Base-by-base conservation (phyloP, 208 protist species). In the Trichomonas vaginalis region DNA sequence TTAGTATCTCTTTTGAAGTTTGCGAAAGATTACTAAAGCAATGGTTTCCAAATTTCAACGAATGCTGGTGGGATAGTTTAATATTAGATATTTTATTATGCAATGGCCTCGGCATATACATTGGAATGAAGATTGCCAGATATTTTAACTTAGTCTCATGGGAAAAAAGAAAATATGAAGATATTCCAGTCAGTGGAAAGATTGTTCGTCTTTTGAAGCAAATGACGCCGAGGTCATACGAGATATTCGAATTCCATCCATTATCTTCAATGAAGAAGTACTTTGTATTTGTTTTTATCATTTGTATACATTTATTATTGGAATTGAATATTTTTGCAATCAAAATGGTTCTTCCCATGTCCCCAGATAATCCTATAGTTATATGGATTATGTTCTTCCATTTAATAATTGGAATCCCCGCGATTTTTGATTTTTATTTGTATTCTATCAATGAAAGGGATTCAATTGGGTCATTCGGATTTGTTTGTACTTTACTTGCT, bases 31-130 rank as follows among this genome's bases (percentile, higher is more conserved):
- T 95, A 12, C 96, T 97, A 27, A 95, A 95, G 48, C 86, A 97
- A 21, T 47, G 96, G 27, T 48, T 97, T 39, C 61, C 48, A 15
- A 97, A 97, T 87, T 97, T 97, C 45, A 49, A 79, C 35, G 96
- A 97, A 87, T 97, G 96, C 51, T 97, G 96, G 96, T 97, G 96
- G 95, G 96, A 97, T 49, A n/a, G 56, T 9, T 45, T 95, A 21
- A 95, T 97, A 61, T 61, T 97, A 8, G 96, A 97, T 92, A 86
- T 97, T 70, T 40, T 97, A 27, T 15, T 95, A 32, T 97, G 96
- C n/a, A 97, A 97, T 51, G 95, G 46, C 4, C 1, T 96, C 39
- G 96, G 96, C 37, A 97, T 97, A 23, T 92, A 70, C 35, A 37
- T 97, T 27, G 96, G 96, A 39, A 95, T 92, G 27, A 96, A 87